Evolutionary conservation across 179 eudicot species (phyloP), one percentile per base, ranked within the genome.

Genomic region (Camellia oleifera): DNA sequence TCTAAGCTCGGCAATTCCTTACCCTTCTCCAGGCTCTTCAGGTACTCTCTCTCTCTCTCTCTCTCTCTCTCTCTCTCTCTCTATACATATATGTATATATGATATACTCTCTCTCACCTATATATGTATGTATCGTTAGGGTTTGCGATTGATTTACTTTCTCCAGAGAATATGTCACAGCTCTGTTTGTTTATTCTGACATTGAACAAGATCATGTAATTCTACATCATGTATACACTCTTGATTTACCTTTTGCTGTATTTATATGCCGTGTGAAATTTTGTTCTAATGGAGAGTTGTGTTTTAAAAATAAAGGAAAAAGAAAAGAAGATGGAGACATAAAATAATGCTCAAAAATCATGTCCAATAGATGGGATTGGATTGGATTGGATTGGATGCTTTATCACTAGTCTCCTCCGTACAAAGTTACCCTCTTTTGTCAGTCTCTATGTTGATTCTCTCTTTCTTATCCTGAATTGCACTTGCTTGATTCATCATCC

Each of bases 21-120:
- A 9, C 95, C 97, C 44, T 90, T 91, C 61, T 87, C 93, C 77
- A 80, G 90, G 61, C 70, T 93, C 69, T 84, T 93, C 87, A 91
- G 97, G 97, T 91, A 54, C 68, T 42, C 58, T 32, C 40, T 32
- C 40, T 32, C 40, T 32, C 40, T 20, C 7, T 2, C n/a, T n/a
- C n/a, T n/a, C n/a, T n/a, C n/a, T n/a, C n/a, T n/a, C 68, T 42
- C 58, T 32, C 40, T 32, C 40, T 32, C 40, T 32, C 40, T 20
- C 7, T 2, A 9, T 26, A 9, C 5, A 7, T 64, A 23, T 3
- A 2, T 7, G 3, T 57, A 44, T 15, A 6, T 23, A 3, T 56
- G 3, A 32, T 32, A 32, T 32, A 32, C 40, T 32, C 40, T 32
- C 40, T 32, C 20, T 32, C 40, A 32, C 40, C 7, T 2, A 9